Evolutionary conservation across 2,329 filamentous ascomycete species (phyloP).

Genomic region (Ophiostoma montium): DNA sequence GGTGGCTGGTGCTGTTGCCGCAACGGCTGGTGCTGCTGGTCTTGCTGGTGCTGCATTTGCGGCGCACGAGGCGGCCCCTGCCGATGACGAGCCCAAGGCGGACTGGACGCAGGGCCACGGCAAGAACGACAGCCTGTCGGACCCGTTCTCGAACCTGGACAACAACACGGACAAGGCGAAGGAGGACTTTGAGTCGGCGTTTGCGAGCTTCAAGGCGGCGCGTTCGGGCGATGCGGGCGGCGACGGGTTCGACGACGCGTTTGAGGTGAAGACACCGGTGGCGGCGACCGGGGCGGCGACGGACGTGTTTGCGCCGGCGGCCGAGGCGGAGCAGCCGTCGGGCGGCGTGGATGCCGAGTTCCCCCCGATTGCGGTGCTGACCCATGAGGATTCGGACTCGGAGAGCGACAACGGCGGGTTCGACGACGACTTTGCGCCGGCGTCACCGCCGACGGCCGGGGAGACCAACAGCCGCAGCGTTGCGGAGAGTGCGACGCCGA

Average conservation of each 20-base stretch:
- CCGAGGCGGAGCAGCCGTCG: constrained; percentile 21
- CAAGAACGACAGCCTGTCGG: constrained; percentile 19
- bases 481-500: constrained; percentile 1
- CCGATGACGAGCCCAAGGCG: constrained; percentile 4
- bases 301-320: neutral
- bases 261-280: constrained; percentile 5
- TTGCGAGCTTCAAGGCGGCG: constrained; percentile 53
- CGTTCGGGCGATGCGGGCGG: constrained; percentile 3
- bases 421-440: constrained; percentile 86
- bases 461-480: neutral
- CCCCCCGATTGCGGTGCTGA: constrained; percentile 80
- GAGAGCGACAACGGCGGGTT: constrained; percentile 59
- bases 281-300: constrained; percentile 14
- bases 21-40: neutral
- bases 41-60: no score
- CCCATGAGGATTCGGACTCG: constrained; percentile 69
- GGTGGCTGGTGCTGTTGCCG: neutral
- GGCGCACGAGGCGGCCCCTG: neutral
- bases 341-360: constrained; percentile 62
- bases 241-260: neutral
- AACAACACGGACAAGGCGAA: constrained; percentile 41
- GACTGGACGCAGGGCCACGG: constrained; percentile 11
- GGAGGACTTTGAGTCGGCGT: constrained; percentile 74
- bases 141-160: constrained; percentile 39
- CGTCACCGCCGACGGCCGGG: constrained; percentile 22